phyloP scores from a whole-genome alignment of 208 protist species.

The Acanthamoeba culbertsoni region DNA sequence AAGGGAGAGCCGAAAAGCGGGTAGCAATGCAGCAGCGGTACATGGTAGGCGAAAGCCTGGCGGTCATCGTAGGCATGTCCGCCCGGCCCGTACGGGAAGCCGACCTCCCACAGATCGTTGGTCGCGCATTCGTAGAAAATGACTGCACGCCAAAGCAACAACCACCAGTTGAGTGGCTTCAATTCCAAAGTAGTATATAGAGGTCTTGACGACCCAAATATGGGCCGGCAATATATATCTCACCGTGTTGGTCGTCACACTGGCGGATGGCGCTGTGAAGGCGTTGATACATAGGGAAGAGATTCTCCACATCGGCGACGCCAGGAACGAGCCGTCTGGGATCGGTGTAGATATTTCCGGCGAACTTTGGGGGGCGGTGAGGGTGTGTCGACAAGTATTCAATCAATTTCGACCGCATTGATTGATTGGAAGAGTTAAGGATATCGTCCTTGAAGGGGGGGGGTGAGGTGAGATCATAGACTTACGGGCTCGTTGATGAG shows the following conservation, averaged over 20 bases:
- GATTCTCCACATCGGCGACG: constrained; percentile 43
- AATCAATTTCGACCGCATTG: background rate
- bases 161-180: too few relatives aligned
- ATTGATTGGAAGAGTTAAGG: background rate
- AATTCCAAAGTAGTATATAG: too few relatives aligned
- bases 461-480: background rate
- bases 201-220: too few relatives aligned
- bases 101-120: constrained; percentile 29
- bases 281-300: constrained; percentile 70
- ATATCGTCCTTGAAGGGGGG: background rate
- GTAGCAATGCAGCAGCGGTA: too few relatives aligned
- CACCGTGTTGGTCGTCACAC: constrained; percentile 67
- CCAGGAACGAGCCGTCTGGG: constrained; percentile 26
- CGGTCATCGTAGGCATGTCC: constrained; percentile 73
- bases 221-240: too few relatives aligned
- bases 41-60: constrained; percentile 69
- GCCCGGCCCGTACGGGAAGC: constrained; percentile 66
- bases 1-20: background rate
- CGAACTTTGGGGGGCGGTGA: constrained; percentile 41
- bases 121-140: constrained; percentile 72
- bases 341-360: constrained; percentile 62
- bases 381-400: background rate
- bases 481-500: constrained; percentile 79
- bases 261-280: constrained; percentile 69
- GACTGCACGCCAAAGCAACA: background rate